phyloP scores from a whole-genome alignment of 805 yeast genomes.

The Huiozyma naganishii region DNA sequence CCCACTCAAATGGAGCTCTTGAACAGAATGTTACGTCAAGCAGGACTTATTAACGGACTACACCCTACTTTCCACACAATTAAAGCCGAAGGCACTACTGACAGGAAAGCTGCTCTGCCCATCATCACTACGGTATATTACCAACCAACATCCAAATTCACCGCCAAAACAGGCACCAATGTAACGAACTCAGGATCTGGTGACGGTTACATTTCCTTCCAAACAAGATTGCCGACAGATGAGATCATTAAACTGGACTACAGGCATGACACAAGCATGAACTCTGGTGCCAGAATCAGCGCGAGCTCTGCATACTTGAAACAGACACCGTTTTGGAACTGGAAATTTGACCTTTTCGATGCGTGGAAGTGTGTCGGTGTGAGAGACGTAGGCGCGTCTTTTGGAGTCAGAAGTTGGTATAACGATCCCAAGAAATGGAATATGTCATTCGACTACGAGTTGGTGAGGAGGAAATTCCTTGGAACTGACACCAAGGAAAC shows the following conservation, averaged over 20 bases:
- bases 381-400: constrained; percentile 4
- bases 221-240: constrained; percentile 53
- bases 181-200: constrained; percentile 90
- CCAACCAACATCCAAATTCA: constrained; percentile 33
- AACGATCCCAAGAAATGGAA: constrained; percentile 3
- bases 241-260: constrained; percentile 47
- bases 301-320: constrained; percentile 32
- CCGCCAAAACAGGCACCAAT: constrained; percentile 88
- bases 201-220: constrained; percentile 73
- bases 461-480: constrained; percentile 27
- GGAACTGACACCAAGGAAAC: constrained; percentile 33
- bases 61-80: constrained; percentile 4
- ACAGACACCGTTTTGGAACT: constrained; percentile 39
- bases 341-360: constrained; percentile 39
- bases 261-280: constrained; percentile 50
- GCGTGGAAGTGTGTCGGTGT: constrained; percentile 6
- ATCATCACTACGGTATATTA: constrained; percentile 3
- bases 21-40: constrained; percentile 18
- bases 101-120: neutral
- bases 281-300: constrained; percentile 23
- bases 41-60: constrained; percentile 4
- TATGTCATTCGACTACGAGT: constrained; percentile 3
- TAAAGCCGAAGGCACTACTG: neutral
- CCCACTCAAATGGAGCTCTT: constrained; percentile 19
- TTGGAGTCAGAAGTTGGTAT: constrained; percentile 5